These are phyloP conservation scores for Stygiomarasmius scandens DNA, from an alignment of 1,284 basidiomycete species.

Conservation along the genomic window DNA sequence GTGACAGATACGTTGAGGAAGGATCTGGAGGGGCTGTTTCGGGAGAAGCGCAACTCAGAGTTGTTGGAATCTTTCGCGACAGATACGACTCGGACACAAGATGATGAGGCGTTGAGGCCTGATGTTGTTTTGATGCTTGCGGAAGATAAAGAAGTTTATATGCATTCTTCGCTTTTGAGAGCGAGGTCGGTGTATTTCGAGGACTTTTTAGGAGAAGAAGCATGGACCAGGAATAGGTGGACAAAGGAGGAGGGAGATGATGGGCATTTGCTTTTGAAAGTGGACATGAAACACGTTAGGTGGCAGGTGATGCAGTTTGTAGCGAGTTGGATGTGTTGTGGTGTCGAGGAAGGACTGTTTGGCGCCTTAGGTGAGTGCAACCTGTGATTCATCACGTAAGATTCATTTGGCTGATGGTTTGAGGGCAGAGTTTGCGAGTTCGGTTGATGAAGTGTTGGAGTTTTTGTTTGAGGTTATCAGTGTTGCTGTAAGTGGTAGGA, in stretches of 20 bases:
- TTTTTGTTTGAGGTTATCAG: constrained; percentile 89
- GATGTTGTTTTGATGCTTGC: constrained; percentile 81
- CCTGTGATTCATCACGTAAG: not conserved
- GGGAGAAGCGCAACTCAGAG: constrained; percentile 27
- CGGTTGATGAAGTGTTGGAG: constrained; percentile 80
- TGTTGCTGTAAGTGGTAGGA: constrained; percentile 63
- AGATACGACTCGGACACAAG: too few species aligned
- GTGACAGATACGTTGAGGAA: constrained; percentile 47
- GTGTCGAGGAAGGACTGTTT: constrained; percentile 76
- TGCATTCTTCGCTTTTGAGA: constrained; percentile 79
- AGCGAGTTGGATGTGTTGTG: constrained; percentile 80
- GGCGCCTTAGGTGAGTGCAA: constrained; percentile 61
- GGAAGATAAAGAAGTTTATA: constrained; percentile 64
- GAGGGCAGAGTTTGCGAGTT: constrained; percentile 59
- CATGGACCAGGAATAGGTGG: constrained; percentile 80
- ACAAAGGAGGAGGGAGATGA: constrained; percentile 52
- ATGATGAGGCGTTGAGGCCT: constrained; percentile 36
- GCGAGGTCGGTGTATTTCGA: constrained; percentile 87
- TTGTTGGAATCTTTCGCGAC: constrained; percentile 2
- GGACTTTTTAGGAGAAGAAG: constrained; percentile 83
- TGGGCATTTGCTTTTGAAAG: constrained; percentile 49
- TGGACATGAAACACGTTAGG: constrained; percentile 76
- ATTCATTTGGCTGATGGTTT: constrained; percentile 7
- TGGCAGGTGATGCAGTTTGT: constrained; percentile 83
- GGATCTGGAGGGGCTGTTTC: constrained; percentile 55